Evolutionary conservation across 306 rosid genomes (phyloP).

Genomic region (Luffa aegyptiaca): DNA sequence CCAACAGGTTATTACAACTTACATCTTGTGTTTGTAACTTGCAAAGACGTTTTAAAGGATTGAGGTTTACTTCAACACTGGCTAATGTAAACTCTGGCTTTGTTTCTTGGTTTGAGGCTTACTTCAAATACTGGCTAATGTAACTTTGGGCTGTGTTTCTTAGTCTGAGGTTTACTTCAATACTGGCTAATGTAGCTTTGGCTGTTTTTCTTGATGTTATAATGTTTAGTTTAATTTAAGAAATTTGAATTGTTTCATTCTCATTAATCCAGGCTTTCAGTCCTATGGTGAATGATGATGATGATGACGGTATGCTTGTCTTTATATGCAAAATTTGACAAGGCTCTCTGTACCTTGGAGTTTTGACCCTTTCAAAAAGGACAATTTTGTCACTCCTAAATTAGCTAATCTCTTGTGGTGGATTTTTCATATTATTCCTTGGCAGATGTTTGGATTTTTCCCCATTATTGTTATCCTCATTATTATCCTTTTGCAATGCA

Average conservation of each 20-base stretch:
- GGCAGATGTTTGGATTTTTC: neutral
- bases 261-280: neutral
- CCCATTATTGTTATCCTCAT: neutral
- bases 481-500: neutral
- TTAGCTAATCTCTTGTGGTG: neutral
- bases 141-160: neutral
- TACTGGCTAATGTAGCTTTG: neutral
- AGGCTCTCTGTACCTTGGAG: neutral
- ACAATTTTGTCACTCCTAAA: neutral
- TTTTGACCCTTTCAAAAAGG: neutral
- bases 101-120: neutral
- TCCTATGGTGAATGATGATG: neutral
- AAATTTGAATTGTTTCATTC: neutral
- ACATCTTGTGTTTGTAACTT: conserved; percentile 1
- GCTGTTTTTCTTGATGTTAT: neutral
- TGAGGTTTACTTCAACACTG: neutral
- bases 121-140: neutral
- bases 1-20: neutral
- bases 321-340: neutral
- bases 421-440: neutral
- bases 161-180: neutral
- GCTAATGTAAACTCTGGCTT: neutral
- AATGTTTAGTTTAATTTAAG: neutral
- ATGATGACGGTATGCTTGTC: neutral
- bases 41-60: neutral